Percentiles rank a stretch among this genome's conserved stretches.
These are phyloP conservation scores for Austropuccinia psidii DNA, from an alignment of 1,284 basidiomycete species.

Conservation along the genomic window DNA sequence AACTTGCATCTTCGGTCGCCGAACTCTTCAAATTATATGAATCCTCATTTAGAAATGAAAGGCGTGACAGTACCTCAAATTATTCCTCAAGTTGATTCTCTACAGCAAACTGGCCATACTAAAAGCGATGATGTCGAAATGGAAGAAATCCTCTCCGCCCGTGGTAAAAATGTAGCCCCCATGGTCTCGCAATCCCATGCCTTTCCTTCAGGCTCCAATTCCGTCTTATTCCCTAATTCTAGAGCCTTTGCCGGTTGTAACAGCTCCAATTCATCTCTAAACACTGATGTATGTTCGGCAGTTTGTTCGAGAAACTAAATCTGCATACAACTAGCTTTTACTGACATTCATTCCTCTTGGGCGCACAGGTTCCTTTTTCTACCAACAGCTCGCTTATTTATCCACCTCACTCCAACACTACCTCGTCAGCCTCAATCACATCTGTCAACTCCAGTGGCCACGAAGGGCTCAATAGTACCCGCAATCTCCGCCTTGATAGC, in stretches of 20 bases:
- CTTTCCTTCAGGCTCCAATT: constrained; percentile 18
- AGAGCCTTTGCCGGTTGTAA: neutral
- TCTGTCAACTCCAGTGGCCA: constrained; percentile 5
- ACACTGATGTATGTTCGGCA: constrained; percentile 16
- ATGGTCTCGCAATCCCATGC: neutral
- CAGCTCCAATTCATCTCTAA: constrained; percentile 10
- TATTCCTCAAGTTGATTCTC: too few species aligned
- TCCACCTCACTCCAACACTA: neutral
- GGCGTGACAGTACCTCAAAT: too few species aligned
- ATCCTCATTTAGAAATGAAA: too few species aligned
- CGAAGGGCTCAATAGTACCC: neutral
- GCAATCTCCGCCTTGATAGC: neutral
- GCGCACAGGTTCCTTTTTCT: constrained; percentile 31
- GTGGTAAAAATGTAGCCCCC: neutral
- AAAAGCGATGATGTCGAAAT: constrained; percentile 24
- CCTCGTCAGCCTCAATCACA: constrained; percentile 26
- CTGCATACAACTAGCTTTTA: too few species aligned
- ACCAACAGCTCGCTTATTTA: neutral
- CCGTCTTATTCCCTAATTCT: constrained; percentile 35
- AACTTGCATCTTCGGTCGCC: too few species aligned
- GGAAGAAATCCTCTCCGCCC: constrained; percentile 11
- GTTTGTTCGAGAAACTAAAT: too few species aligned
- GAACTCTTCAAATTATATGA: too few species aligned
- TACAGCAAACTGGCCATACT: too few species aligned
- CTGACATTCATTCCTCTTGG: too few species aligned